A percentile compares a stretch with the other conserved stretches of the same genome.
Evolutionary conservation across 164 flowering plant species (phyloP).

Genomic region (Euptelea pleiosperma): DNA sequence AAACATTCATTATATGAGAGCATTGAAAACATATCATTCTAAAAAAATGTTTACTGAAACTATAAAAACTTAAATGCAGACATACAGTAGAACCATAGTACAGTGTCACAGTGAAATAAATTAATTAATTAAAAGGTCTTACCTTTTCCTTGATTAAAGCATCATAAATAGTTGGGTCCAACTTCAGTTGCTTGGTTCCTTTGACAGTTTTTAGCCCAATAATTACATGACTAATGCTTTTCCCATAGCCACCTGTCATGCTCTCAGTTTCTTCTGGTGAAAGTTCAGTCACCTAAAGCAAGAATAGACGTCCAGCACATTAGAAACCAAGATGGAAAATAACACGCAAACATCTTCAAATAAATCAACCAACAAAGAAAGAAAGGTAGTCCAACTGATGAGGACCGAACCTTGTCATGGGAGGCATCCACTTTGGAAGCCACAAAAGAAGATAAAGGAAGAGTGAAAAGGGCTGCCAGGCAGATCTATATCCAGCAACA

Average conservation of each 20-base stretch:
- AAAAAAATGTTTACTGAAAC: no score
- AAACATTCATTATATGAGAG: not conserved
- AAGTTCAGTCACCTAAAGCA: conserved; percentile 84
- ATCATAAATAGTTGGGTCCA: conserved; percentile 97
- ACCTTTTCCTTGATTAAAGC: conserved; percentile 98
- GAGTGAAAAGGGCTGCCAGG: no score
- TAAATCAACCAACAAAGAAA: conserved; percentile 1
- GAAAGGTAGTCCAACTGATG: no score
- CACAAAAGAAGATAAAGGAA: no score
- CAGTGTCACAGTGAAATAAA: no score
- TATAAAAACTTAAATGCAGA: no score
- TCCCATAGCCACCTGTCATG: conserved; percentile 90
- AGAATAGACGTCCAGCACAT: conserved; percentile 1
- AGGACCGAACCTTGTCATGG: no score
- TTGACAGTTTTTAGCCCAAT: conserved; percentile 95
- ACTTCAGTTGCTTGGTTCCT: conserved; percentile 96
- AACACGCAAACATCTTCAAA: not conserved
- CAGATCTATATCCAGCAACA: no score
- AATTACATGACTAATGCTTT: conserved; percentile 90
- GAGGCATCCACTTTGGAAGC: no score
- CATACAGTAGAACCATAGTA: no score
- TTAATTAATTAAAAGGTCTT: not conserved
- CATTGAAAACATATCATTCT: no score
- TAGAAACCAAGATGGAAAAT: not conserved
- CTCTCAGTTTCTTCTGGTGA: conserved; percentile 98